Evolutionary conservation across 129 eudicot species (phyloP).

Genomic region (Deinandra increscens): DNA sequence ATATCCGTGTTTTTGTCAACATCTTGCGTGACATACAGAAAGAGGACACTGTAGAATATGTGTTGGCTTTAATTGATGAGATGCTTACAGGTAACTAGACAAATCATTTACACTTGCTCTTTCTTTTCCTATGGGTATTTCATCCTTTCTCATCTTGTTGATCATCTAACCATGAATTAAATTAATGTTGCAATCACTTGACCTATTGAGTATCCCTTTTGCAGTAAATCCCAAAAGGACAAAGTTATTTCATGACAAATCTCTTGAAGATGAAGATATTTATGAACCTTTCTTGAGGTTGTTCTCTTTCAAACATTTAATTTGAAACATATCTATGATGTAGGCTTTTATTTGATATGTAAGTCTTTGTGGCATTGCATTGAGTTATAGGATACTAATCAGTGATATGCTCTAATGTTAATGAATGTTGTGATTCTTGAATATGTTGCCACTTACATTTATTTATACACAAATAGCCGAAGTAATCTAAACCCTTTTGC

Average conservation of each 20-base stretch:
- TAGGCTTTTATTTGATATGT: conserved; percentile 11
- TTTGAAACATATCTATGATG: conserved; percentile 16
- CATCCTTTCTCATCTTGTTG: conserved; percentile 18
- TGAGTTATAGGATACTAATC: conserved; percentile 14
- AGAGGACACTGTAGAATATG: conserved; percentile 95
- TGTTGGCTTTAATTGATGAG: conserved; percentile 79
- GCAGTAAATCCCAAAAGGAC: conserved; percentile 82
- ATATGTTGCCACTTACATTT: conserved; percentile 16
- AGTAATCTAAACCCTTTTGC: conserved; percentile 5
- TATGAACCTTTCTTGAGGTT: conserved; percentile 93
- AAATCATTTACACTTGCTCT: conserved; percentile 8
- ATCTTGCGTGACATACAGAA: conserved; percentile 37
- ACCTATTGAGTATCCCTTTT: conserved; percentile 16
- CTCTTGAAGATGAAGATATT: conserved; percentile 69
- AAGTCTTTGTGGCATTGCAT: conserved; percentile 3
- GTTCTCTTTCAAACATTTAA: conserved; percentile 19
- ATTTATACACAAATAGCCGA: conserved; percentile 5
- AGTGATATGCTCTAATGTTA: conserved; percentile 2
- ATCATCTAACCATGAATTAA: neutral
- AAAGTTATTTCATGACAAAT: conserved; percentile 68
- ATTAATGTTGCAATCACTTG: conserved; percentile 14
- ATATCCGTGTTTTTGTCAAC: conserved; percentile 51
- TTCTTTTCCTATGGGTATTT: neutral
- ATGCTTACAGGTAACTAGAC: conserved; percentile 68
- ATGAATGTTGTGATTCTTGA: conserved; percentile 9